Percentiles rank a stretch among this genome's conserved stretches.
Evolutionary conservation across 257 asterid species (phyloP).

Genomic region (Solanum corneliomulleri): DNA sequence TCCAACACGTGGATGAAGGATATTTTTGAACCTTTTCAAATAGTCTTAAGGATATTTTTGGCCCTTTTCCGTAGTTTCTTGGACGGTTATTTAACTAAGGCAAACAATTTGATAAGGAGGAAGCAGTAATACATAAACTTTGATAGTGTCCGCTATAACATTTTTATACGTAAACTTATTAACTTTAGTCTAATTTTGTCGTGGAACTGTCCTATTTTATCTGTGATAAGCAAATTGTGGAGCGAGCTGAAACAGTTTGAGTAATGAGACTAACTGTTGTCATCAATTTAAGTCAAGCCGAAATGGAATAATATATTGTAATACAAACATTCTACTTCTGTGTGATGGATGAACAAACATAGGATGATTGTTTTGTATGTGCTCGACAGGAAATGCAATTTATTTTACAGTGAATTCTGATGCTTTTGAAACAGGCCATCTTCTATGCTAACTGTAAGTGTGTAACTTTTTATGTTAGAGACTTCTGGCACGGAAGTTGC

Average conservation of each 20-base stretch:
- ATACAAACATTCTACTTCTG: neutral
- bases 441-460: neutral
- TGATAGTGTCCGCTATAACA: neutral
- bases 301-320: neutral
- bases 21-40: too few relatives aligned
- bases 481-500: conserved; percentile 25
- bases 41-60: too few relatives aligned
- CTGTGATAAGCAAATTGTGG: neutral
- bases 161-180: neutral
- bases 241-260: neutral
- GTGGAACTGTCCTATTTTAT: neutral
- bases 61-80: neutral
- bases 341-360: neutral
- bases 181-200: neutral
- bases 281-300: neutral
- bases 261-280: neutral
- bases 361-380: neutral
- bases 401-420: neutral
- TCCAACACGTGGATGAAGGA: too few relatives aligned
- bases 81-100: neutral
- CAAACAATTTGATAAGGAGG: neutral
- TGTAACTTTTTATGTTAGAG: conserved; percentile 27
- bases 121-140: neutral
- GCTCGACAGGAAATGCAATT: neutral
- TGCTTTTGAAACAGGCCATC: neutral